These are phyloP conservation scores for Torulaspora globosa DNA, from an alignment of 1,139 yeast genomes.

Conservation along the genomic window DNA sequence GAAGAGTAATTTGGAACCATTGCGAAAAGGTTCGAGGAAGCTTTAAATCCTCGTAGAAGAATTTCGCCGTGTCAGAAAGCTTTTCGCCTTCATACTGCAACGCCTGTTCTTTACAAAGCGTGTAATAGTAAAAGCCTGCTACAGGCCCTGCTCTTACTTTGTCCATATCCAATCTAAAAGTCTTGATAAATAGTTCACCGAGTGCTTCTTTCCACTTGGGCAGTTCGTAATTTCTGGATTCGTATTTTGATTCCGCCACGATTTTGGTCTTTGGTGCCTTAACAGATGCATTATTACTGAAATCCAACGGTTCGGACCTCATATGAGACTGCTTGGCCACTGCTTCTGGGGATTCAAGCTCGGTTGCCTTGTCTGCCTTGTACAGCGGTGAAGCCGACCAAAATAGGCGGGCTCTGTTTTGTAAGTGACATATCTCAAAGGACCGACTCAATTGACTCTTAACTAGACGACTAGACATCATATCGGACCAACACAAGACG, in stretches of 20 bases:
- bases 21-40: conserved; percentile 86
- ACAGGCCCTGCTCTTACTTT: conserved; percentile 88
- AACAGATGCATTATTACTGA: conserved; percentile 22
- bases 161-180: conserved; percentile 84
- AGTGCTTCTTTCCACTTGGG: conserved; percentile 66
- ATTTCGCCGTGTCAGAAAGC: conserved; percentile 58
- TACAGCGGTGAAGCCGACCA: conserved; percentile 7
- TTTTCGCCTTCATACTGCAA: conserved; percentile 69
- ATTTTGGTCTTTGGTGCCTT: conserved; percentile 18
- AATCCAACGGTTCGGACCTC: conserved; percentile 20
- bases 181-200: conserved; percentile 66
- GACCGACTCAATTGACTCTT: conserved; percentile 4
- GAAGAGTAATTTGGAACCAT: conserved; percentile 88
- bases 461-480: conserved; percentile 6
- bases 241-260: conserved; percentile 46
- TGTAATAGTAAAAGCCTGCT: conserved; percentile 84
- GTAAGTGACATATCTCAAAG: not conserved
- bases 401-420: conserved; percentile 8
- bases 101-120: conserved; percentile 82
- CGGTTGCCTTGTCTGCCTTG: conserved; percentile 4
- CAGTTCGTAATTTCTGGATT: conserved; percentile 53
- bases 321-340: conserved; percentile 21
- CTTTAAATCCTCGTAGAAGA: conserved; percentile 73
- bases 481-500: not conserved
- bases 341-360: conserved; percentile 23